Evolutionary conservation across 306 rosid species (phyloP), one percentile per base, ranked within the genome.

Genomic region (Corylus avellana): DNA sequence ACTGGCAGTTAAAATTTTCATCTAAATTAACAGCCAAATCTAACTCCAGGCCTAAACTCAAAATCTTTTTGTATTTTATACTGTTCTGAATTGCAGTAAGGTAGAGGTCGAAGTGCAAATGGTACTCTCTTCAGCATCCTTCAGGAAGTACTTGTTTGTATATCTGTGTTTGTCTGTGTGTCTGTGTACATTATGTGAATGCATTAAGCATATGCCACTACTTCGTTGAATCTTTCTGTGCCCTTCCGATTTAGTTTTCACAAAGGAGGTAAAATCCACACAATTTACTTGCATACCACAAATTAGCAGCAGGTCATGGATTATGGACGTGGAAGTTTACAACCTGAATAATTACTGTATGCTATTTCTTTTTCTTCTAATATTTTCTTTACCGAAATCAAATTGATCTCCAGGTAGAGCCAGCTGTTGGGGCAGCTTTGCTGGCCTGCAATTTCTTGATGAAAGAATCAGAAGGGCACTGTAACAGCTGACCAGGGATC

Each of bases 381-480:
- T 5, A 67, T 67, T 67, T 67, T 67, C 72, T 39, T 67, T 42
- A 67, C 27, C 29, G 6, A 67, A 67, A 42, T 17, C 72, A 67
- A 67, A 17, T 39, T 42, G 51, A 67, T 71, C 51, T 37, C 50
- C 89, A 92, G 98, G 97, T 92, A 70, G 98, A 91, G 81, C 97
- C 98, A 77, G 98, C 98, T 12, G 89, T 92, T 46, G 98, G 98
- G 4, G 98, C 98, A 25, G 98, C 97, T 2, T 90, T 93, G 89
- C 79, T 94, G 63, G 98, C 97, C 50, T 91, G 97, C 94, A 94
- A 89, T 80, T 94, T 89, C 82, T 84, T 80, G 74, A 81, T 88
- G 89, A 90, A 91, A 71, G 92, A 91, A 75, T 82, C 82, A 8
- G 85, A 71, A 62, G 84, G 86, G 80, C 57, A 71, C 82, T 75